phyloP scores from a whole-genome alignment of 176 grass and related monocot species.

The Aegilops tauschii region DNA sequence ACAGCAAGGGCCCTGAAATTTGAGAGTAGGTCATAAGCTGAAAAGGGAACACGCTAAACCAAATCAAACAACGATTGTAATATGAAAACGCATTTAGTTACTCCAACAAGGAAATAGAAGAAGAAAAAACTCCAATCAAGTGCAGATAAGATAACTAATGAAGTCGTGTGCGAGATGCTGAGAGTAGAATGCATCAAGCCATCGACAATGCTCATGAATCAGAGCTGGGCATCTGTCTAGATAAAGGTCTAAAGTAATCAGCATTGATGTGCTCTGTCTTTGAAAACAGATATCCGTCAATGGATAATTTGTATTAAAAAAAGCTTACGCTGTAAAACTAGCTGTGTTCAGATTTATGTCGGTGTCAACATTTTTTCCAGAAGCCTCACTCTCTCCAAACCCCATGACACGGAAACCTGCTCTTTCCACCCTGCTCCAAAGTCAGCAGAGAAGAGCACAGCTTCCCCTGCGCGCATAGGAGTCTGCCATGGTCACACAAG shows the following conservation, averaged over 20 bases:
- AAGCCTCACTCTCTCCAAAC: neutral
- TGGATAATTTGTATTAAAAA: neutral
- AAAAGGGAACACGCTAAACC: neutral
- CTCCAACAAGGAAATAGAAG: neutral
- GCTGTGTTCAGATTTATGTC: neutral
- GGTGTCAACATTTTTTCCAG: neutral
- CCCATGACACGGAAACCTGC: neutral
- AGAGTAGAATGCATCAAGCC: neutral
- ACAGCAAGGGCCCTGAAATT: neutral
- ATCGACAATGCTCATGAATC: neutral
- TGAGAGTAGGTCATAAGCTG: neutral
- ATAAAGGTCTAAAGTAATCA: constrained; percentile 3
- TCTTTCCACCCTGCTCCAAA: neutral
- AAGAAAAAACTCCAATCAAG: neutral
- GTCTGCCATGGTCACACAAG: neutral
- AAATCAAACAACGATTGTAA: neutral
- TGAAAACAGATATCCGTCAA: neutral
- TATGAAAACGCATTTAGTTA: neutral
- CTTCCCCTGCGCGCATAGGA: neutral
- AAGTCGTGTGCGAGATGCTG: neutral
- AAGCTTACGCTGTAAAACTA: neutral
- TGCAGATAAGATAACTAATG: neutral
- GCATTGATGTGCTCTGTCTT: neutral
- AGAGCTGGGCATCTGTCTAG: neutral
- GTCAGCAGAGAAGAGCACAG: neutral